Base-by-base conservation (phyloP, 139 green algal genomes). In the Chlamydomonas applanata region DNA sequence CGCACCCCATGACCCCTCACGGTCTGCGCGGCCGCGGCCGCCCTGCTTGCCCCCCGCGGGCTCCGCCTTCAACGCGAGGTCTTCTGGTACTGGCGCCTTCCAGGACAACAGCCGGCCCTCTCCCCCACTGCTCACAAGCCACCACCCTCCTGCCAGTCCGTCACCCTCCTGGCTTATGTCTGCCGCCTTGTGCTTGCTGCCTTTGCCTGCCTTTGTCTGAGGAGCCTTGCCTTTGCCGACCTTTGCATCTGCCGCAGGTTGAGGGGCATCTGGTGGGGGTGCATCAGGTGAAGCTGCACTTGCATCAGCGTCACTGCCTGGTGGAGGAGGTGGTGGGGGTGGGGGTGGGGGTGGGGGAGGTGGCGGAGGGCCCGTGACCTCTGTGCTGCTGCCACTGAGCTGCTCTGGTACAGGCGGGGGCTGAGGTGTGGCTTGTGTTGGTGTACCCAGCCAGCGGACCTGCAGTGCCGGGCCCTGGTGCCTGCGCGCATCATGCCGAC, bases 61-160 rank as follows among this genome's bases (percentile, higher is more conserved):
- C 59, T 49, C 59, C 14, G 20, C 59, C 3, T 19, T 27, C n/a
- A 35, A 11, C 4, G 4, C 59, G n/a, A n/a, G 29, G 4, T 66
- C 59, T 17, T 66, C 11, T 11, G 27, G 40, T 20, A 27, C 49
- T 16, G 69, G 69, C 24, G 40, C 20, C 17, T 29, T 56, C 77
- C 77, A 83, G 0, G 35, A 27, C 53, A 83, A 65, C 72, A 83
- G 56, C 44, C 77, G 72, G 1, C 77, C 77, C 65, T 83, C 77
- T 9, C 61, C 77, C 0, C 77, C 77, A 36, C 77, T 79, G 54
- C 71, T 83, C 2, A 83, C 19, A 64, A 83, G 33, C 40, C 40
- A 14, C 62, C 62, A 70, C 62, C 5, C 30, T 33, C 24, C 22
- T 4, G 4, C 4, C 54, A 62, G 54, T 14, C n/a, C 54, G 13